Conservation (phyloP, 2,329 filamentous ascomycete species). For the Hymenotorrendiella dingleyae region DNA sequence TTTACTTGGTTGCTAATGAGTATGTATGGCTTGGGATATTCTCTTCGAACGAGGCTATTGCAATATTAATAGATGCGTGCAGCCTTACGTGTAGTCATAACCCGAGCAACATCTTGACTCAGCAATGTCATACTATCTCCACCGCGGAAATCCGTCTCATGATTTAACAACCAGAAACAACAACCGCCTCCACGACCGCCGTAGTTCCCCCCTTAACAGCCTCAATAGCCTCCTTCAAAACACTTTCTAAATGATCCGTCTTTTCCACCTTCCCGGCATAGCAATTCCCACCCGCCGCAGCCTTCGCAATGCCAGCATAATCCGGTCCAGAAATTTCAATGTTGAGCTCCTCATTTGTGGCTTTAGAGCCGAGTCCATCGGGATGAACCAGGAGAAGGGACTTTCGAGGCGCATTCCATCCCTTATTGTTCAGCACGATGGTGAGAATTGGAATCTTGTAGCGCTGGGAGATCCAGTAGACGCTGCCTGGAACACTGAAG, state of each 20-base stretch:
- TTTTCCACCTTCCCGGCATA: slow-evolving; percentile 56
- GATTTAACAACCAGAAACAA: slow-evolving; percentile 26
- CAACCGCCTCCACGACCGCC: slow-evolving; percentile 51
- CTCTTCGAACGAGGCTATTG: too few species aligned
- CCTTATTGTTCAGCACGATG: slow-evolving; percentile 63
- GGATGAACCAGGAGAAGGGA: slow-evolving; percentile 61
- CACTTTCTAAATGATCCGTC: slow-evolving; percentile 46
- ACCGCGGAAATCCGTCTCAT: too few species aligned
- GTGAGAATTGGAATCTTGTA: slow-evolving; percentile 62
- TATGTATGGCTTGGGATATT: too few species aligned
- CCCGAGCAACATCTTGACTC: too few species aligned
- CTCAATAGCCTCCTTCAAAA: slow-evolving; percentile 52
- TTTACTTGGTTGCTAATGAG: too few species aligned
- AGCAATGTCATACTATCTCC: too few species aligned
- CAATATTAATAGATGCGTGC: too few species aligned
- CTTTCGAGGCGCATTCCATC: slow-evolving; percentile 61
- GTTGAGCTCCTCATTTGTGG: slow-evolving; percentile 58
- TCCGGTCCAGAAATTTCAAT: slow-evolving; percentile 62
- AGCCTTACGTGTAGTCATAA: too few species aligned
- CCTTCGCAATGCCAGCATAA: slow-evolving; percentile 62
- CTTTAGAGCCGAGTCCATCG: slow-evolving; percentile 54
- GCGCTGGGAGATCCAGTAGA: slow-evolving; percentile 63
- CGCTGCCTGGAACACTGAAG: slow-evolving; percentile 57
- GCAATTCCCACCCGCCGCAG: slow-evolving; percentile 54
- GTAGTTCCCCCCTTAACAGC: slow-evolving; percentile 49